Percentiles rank a stretch among this genome's conserved stretches.
These are phyloP conservation scores for Kwoniella sp. DNA, from an alignment of 768 basidiomycete genomes.

Conservation along the genomic window DNA sequence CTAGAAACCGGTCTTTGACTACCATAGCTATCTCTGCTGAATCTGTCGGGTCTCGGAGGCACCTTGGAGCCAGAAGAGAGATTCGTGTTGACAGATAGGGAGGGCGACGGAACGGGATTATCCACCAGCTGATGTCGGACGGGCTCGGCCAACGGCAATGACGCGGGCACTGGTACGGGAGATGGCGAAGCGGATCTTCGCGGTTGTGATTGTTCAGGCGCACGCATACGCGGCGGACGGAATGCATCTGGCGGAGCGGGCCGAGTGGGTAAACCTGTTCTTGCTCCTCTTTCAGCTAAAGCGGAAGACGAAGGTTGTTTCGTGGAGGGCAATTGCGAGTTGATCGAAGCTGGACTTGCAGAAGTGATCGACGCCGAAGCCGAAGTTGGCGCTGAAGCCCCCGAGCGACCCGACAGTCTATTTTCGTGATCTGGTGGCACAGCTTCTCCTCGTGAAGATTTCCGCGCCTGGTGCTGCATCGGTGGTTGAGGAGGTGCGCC, in stretches of 20 bases:
- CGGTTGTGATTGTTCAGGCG: slow-evolving; percentile 25
- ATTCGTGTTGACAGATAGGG: slow-evolving; percentile 12
- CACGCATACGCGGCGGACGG: slow-evolving; percentile 46
- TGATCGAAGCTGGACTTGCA: slow-evolving; percentile 34
- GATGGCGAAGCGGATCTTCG: slow-evolving; percentile 7
- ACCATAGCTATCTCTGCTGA: slow-evolving; percentile 43
- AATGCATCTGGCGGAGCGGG: slow-evolving; percentile 57
- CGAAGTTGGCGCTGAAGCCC: slow-evolving; percentile 57
- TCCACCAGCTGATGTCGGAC: slow-evolving; percentile 36
- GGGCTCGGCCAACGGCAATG: slow-evolving; percentile 2
- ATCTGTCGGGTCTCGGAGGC: slow-evolving; percentile 43
- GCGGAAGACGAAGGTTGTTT: slow-evolving; percentile 37
- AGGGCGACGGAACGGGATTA: slow-evolving; percentile 28
- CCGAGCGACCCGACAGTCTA: slow-evolving; percentile 61
- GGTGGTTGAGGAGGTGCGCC: slow-evolving; percentile 1
- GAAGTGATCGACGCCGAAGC: slow-evolving; percentile 51
- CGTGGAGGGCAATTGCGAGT: slow-evolving; percentile 14
- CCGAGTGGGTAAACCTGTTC: slow-evolving; percentile 39
- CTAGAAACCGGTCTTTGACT: slow-evolving; percentile 37
- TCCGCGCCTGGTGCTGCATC: not conserved
- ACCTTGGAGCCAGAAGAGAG: slow-evolving; percentile 7
- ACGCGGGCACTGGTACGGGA: not conserved
- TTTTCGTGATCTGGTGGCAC: slow-evolving; percentile 55
- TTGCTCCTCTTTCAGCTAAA: slow-evolving; percentile 33
- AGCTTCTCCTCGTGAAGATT: slow-evolving; percentile 9